These are phyloP conservation scores for Boechera retrofracta DNA, from an alignment of 345 rosid species.

Conservation along the genomic window DNA sequence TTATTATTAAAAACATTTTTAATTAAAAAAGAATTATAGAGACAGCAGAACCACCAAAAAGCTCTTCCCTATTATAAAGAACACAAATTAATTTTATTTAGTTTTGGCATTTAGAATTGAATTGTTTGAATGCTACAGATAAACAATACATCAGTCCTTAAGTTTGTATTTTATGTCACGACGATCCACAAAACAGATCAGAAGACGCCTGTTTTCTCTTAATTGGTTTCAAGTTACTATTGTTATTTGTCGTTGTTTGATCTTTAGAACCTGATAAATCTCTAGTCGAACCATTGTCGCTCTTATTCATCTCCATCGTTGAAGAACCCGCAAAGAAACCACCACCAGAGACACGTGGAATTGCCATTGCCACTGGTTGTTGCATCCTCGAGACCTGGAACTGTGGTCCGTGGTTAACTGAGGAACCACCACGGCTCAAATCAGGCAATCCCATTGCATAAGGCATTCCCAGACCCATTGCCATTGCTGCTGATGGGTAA, in stretches of 20 bases:
- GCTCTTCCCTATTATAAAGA: not conserved
- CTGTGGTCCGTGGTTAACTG: constrained; percentile 59
- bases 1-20: not conserved
- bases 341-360: constrained; percentile 50
- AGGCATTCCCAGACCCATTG: constrained; percentile 74
- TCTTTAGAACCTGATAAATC: constrained; percentile 53
- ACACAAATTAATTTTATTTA: not conserved
- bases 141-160: not conserved
- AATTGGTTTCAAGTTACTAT: constrained; percentile 40
- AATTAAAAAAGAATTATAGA: not conserved
- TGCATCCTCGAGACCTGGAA: constrained; percentile 60
- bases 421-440: constrained; percentile 52
- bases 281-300: constrained; percentile 35
- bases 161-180: constrained; percentile 25
- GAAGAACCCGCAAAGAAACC: constrained; percentile 52
- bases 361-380: constrained; percentile 54
- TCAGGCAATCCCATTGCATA: constrained; percentile 68
- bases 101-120: not conserved
- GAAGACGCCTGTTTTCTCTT: constrained; percentile 49
- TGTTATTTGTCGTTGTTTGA: constrained; percentile 43
- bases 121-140: constrained; percentile 17
- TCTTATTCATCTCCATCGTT: constrained; percentile 49
- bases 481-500: constrained; percentile 73
- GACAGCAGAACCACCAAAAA: not conserved
- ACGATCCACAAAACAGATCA: constrained; percentile 53